These are phyloP conservation scores for Mycogone perniciosa DNA, from an alignment of 2,329 filamentous ascomycete species.

Conservation along the genomic window DNA sequence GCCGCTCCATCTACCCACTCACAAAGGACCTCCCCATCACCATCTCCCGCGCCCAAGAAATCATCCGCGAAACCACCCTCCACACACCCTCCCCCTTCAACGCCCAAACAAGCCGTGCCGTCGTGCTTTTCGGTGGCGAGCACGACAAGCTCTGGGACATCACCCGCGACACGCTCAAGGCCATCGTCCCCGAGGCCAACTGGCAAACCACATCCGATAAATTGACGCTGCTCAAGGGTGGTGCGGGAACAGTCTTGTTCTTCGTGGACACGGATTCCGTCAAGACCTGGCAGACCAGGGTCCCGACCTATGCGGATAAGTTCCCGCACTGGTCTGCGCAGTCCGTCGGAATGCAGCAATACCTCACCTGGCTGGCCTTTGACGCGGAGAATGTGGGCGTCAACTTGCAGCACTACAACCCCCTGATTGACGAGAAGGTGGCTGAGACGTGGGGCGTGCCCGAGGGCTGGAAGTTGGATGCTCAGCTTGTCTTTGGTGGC, in stretches of 20 bases:
- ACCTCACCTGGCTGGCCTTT: conserved; percentile 71
- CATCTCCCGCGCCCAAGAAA: conserved; percentile 54
- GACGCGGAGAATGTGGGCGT: conserved; percentile 78
- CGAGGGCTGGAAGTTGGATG: conserved; percentile 66
- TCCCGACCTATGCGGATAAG: conserved; percentile 67
- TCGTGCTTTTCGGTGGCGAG: conserved; percentile 73
- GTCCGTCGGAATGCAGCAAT: conserved; percentile 73
- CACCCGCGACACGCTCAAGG: conserved; percentile 42
- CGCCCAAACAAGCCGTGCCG: conserved; percentile 71
- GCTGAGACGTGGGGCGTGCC: conserved; percentile 64
- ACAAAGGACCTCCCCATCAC: conserved; percentile 51
- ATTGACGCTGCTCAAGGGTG: conserved; percentile 56
- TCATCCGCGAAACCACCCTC: conserved; percentile 57
- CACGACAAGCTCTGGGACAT: conserved; percentile 87
- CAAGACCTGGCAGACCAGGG: conserved; percentile 59
- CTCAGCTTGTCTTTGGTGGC: conserved; percentile 80
- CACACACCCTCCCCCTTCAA: conserved; percentile 81
- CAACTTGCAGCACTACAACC: conserved; percentile 93
- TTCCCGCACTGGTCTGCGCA: conserved; percentile 75
- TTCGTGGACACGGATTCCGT: conserved; percentile 71
- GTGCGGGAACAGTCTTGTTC: conserved; percentile 80
- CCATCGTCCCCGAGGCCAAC: conserved; percentile 57
- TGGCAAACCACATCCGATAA: conserved; percentile 48
- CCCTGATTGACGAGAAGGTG: conserved; percentile 70
- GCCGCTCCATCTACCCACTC: conserved; percentile 64